Evolutionary conservation across 441 rosid genomes (phyloP).

Genomic region (Geranium incanum): DNA sequence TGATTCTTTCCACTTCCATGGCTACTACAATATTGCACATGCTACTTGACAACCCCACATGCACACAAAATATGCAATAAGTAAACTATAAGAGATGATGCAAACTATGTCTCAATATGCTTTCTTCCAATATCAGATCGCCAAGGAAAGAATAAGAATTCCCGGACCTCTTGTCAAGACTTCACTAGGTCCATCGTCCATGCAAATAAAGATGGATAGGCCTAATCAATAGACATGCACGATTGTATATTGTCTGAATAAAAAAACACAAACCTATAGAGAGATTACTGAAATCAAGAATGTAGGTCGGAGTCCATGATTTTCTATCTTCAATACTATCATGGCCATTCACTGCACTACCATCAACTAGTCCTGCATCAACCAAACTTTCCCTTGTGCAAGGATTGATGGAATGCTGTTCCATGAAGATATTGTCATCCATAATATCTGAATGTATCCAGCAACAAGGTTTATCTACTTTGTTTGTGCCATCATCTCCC

Average conservation of each 20-base stretch:
- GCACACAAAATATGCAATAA: neutral
- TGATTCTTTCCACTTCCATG: neutral
- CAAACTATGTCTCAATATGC: too few relatives aligned
- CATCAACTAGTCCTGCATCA: slow-evolving; percentile 20
- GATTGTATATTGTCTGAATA: slow-evolving; percentile 2
- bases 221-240: too few relatives aligned
- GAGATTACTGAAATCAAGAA: slow-evolving; percentile 83
- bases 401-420: slow-evolving; percentile 30
- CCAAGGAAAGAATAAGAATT: neutral
- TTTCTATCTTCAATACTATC: slow-evolving; percentile 22
- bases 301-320: slow-evolving; percentile 68
- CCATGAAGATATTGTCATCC: slow-evolving; percentile 91
- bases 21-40: too few relatives aligned
- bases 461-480: slow-evolving; percentile 47
- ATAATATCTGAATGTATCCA: slow-evolving; percentile 93
- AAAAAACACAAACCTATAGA: slow-evolving; percentile 45
- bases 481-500: slow-evolving; percentile 38
- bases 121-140: neutral
- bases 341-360: slow-evolving; percentile 27
- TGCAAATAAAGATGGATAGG: neutral
- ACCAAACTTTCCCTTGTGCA: slow-evolving; percentile 19
- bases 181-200: neutral
- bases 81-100: too few relatives aligned
- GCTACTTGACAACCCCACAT: neutral
- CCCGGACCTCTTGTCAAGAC: neutral